A percentile compares a stretch with the other conserved stretches of the same genome.
Conservation (phyloP, 2,329 filamentous ascomycete genomes). For the Tolypocladium album region DNA sequence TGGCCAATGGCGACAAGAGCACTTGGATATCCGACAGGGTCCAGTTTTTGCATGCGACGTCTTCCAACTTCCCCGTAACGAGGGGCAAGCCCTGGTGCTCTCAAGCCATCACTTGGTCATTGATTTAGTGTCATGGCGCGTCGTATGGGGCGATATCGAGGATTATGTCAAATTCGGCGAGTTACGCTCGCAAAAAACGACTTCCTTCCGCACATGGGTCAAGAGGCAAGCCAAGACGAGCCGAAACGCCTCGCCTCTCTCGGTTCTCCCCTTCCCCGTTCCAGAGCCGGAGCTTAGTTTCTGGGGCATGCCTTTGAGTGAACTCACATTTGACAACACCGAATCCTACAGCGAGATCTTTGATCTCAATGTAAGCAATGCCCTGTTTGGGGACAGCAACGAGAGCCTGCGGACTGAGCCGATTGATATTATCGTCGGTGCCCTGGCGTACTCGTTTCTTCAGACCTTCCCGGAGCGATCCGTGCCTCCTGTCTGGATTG, state of each 20-base stretch:
- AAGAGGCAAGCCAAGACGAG: not conserved
- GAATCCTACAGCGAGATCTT: constrained; percentile 4
- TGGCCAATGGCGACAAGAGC: constrained; percentile 2
- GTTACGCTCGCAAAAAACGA: constrained; percentile 6
- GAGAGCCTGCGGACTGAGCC: constrained; percentile 20
- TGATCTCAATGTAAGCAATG: not conserved
- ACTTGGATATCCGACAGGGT: constrained; percentile 6
- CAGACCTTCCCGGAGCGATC: constrained; percentile 21
- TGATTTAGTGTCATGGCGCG: constrained; percentile 41
- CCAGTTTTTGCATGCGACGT: constrained; percentile 10
- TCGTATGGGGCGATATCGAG: constrained; percentile 8
- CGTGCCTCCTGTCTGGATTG: constrained; percentile 24
- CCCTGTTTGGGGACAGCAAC: constrained; percentile 15
- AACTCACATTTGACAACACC: constrained; percentile 5
- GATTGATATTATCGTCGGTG: constrained; percentile 26
- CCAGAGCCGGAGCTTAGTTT: constrained; percentile 7
- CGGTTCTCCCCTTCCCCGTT: constrained; percentile 2
- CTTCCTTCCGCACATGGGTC: constrained; percentile 25
- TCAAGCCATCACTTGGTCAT: constrained; percentile 11
- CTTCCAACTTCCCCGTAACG: constrained; percentile 5
- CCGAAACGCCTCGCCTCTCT: not conserved
- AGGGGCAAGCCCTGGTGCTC: constrained; percentile 3
- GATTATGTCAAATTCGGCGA: constrained; percentile 2
- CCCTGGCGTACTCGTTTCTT: constrained; percentile 21
- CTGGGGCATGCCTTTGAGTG: constrained; percentile 6